Evolutionary conservation across 2,329 filamentous ascomycete genomes (phyloP), one percentile per base, ranked within the genome.

Genomic region (Fusarium tuaranense): DNA sequence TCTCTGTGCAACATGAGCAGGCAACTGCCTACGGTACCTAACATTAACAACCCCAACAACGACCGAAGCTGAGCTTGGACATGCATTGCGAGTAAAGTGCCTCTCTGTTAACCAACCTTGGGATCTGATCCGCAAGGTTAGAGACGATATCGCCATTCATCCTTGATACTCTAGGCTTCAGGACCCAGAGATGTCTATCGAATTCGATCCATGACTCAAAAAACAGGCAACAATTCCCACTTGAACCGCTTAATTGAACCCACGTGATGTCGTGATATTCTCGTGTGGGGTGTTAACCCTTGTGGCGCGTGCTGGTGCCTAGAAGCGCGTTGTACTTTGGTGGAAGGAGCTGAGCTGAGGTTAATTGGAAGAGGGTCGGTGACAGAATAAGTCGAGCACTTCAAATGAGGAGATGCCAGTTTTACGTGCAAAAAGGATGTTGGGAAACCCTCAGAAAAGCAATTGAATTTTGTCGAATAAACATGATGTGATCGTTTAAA

Each of bases 231-330:
- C 71, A 55, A 72, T 63, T 67, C 67, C 73, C 67, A 63, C 41
- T 39, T 22, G 34, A 57, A 14, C 5, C 25, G 2, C 16, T 71
- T 27, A 53, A 72, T 44, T 67, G 14, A 53, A 22, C 1, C 68
- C 78, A 80, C 78, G 76, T 81, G 80, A 81, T 60, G 34, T 65
- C 78, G 80, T 73, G 79, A 48, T 22, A 63, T 30, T 62, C 48
- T 79, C 78, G 79, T 72, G 76, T 67, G 66, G 61, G 41, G 59
- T 22, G 4, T 36, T 13, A 9, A 20, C 46, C 48, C 20, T 55
- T 68, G 34, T 71, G 68, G 70, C 71, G 67, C 68, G 74, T 61
- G 65, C 70, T 80, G 79, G 69, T 80, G 79, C 79, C 76, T 78
- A 48, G 58, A 69, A 63, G 36, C 76, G 73, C 70, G 72, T 71